phyloP scores from a whole-genome alignment of 2,329 filamentous ascomycete species.

The Septoria petroselini region DNA sequence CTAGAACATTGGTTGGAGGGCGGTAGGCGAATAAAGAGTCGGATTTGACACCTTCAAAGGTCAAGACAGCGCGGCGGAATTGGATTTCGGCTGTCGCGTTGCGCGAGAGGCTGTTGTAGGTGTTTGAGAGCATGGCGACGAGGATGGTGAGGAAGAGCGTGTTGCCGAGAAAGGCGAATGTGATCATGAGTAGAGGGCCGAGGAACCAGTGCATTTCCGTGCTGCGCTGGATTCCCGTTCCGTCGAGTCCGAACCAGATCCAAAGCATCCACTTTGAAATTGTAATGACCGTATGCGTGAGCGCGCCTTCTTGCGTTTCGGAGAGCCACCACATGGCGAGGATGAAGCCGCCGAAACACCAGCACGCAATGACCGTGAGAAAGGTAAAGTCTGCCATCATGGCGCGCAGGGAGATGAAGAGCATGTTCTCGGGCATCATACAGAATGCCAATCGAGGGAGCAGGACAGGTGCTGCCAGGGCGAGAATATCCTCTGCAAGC shows the following conservation, averaged over 20 bases:
- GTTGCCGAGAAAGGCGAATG: conserved; percentile 82
- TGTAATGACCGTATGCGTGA: conserved; percentile 52
- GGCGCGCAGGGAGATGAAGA: conserved; percentile 74
- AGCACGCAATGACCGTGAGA: conserved; percentile 69
- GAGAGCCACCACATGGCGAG: conserved; percentile 76
- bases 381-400: conserved; percentile 87
- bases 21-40: conserved; percentile 81
- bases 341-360: conserved; percentile 81
- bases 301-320: conserved; percentile 50
- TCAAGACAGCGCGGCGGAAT: conserved; percentile 75
- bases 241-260: conserved; percentile 88
- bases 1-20: conserved; percentile 79
- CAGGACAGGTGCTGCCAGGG: conserved; percentile 72
- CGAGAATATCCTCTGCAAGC: conserved; percentile 69
- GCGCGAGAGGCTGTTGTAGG: conserved; percentile 71
- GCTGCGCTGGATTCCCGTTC: conserved; percentile 55
- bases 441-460: conserved; percentile 80
- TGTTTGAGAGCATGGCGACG: conserved; percentile 82
- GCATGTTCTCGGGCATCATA: conserved; percentile 75
- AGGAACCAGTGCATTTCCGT: conserved; percentile 75
- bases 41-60: conserved; percentile 79
- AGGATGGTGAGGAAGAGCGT: conserved; percentile 85
- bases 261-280: conserved; percentile 90
- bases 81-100: conserved; percentile 82
- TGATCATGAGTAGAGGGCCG: conserved; percentile 74